phyloP scores from a whole-genome alignment of 495 filamentous ascomycete species.

The Hyaloscypha bicolor region DNA sequence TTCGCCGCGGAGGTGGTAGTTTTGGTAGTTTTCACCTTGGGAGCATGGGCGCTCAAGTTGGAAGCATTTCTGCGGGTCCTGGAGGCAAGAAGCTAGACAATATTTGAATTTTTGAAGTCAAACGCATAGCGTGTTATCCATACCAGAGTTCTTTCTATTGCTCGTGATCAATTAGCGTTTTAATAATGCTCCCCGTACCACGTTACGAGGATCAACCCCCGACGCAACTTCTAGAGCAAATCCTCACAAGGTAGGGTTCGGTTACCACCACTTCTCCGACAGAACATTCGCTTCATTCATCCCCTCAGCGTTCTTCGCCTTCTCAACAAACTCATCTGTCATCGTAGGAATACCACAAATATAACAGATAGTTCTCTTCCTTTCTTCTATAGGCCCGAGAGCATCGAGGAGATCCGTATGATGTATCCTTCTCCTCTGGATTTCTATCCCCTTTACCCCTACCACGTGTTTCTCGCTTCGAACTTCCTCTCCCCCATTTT shows the following conservation, averaged over 20 bases:
- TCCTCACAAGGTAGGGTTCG: background rate
- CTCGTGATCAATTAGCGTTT: too few species aligned
- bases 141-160: too few species aligned
- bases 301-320: conserved; percentile 49
- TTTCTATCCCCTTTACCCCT: conserved; percentile 32
- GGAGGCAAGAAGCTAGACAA: too few species aligned
- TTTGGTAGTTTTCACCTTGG: background rate
- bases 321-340: conserved; percentile 77
- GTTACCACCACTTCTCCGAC: conserved; percentile 88
- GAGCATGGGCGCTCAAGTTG: too few species aligned
- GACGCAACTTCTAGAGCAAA: too few species aligned
- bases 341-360: conserved; percentile 79
- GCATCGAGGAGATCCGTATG: conserved; percentile 50
- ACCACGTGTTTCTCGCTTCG: background rate
- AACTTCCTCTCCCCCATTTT: conserved; percentile 9
- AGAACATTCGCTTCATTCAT: conserved; percentile 62
- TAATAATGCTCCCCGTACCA: too few species aligned
- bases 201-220: too few species aligned
- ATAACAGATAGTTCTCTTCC: conserved; percentile 63
- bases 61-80: too few species aligned
- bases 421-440: conserved; percentile 51
- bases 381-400: conserved; percentile 46
- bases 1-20: background rate
- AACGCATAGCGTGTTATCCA: too few species aligned
- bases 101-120: too few species aligned